Percentiles rank a stretch among this genome's conserved stretches.
Conservation (phyloP, 768 basidiomycete species). For the Rhizopogon vulgaris region DNA sequence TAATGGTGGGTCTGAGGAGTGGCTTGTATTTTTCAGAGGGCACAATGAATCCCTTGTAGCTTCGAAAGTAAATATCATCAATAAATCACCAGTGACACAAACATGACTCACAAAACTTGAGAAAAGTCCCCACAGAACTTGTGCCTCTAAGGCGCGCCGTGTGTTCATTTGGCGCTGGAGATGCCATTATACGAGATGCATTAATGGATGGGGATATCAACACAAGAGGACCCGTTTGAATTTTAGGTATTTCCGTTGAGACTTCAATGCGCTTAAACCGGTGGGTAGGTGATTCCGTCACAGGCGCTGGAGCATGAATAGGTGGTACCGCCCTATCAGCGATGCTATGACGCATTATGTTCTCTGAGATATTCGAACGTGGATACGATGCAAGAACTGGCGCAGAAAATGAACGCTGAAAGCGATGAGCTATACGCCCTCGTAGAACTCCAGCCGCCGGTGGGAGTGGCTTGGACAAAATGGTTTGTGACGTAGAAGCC, state of each 20-base stretch:
- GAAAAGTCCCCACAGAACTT: not conserved
- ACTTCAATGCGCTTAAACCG: not conserved
- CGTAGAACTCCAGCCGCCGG: no score
- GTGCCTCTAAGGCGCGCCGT: not conserved
- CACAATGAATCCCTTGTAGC: not conserved
- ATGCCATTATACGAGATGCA: not conserved
- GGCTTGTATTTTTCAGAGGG: not conserved
- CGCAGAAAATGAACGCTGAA: not conserved
- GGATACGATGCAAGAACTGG: not conserved
- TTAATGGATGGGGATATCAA: no score
- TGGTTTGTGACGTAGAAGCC: not conserved
- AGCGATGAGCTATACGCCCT: not conserved
- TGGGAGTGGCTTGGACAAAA: not conserved
- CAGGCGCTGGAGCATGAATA: not conserved
- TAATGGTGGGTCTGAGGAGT: slow-evolving; percentile 12
- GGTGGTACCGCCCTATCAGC: not conserved
- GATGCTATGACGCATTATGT: no score
- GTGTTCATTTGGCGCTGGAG: not conserved
- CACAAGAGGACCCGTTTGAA: not conserved
- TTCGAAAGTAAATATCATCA: not conserved
- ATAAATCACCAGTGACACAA: not conserved
- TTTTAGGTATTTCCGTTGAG: not conserved
- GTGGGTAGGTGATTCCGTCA: not conserved
- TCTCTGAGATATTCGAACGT: not conserved
- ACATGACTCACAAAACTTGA: not conserved